Conservation (phyloP, 768 basidiomycete species). For the Leccinum subgranulosum region DNA sequence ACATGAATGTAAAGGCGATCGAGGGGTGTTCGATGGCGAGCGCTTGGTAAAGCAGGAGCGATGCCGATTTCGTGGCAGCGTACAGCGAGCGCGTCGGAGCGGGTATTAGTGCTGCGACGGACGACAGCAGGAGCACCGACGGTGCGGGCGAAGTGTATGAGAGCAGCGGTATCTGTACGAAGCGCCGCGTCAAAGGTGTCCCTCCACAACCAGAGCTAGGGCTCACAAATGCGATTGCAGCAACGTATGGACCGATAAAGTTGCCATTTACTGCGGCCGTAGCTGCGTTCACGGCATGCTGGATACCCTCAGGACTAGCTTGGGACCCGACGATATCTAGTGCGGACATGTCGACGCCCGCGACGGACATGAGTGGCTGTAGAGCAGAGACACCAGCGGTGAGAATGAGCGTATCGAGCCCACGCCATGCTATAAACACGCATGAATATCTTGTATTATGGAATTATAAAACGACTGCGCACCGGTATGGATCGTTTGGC, state of each 20-base stretch:
- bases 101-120: constrained; percentile 74
- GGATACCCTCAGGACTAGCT: constrained; percentile 53
- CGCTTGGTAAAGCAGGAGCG: constrained; percentile 72
- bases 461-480: not conserved
- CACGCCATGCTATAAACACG: constrained; percentile 60
- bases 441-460: not conserved
- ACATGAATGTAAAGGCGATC: constrained; percentile 57
- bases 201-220: not conserved
- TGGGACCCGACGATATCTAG: constrained; percentile 33
- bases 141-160: constrained; percentile 60
- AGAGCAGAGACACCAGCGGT: constrained; percentile 83
- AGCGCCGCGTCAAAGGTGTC: not conserved
- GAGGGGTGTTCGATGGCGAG: constrained; percentile 77
- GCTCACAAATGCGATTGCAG: constrained; percentile 71
- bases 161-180: constrained; percentile 70
- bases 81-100: constrained; percentile 86
- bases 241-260: constrained; percentile 65
- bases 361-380: constrained; percentile 68
- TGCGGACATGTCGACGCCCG: constrained; percentile 45
- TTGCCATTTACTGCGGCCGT: constrained; percentile 58
- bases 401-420: constrained; percentile 80
- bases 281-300: constrained; percentile 55
- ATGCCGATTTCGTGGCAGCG: constrained; percentile 78
- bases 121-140: constrained; percentile 76
- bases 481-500: constrained; percentile 56